Base-by-base conservation (phyloP, 2,329 filamentous ascomycete genomes). In the Fusarium drepaniforme region DNA sequence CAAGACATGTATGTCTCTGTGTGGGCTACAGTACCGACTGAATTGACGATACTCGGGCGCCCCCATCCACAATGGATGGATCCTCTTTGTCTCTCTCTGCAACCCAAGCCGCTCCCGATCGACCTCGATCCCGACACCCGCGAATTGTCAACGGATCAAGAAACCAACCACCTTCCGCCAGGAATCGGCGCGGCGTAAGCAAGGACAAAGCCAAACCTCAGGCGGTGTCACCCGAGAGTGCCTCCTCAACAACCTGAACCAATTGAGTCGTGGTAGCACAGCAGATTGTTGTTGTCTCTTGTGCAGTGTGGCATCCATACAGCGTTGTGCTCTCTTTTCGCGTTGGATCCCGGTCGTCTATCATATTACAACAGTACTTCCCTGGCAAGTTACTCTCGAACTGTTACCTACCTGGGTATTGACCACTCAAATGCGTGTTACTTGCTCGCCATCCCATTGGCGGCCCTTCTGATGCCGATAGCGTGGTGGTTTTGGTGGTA, bases 401-500 rank as follows among this genome's bases (percentile, higher is more conserved):
- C 49, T 30, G 16, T 15, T 35, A 35, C 33, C 33, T 35, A 35
- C 33, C 42, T 15, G 42, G 42, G 42, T 15, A 53, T 18, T 46
- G 28, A 18, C 60, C 35, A 46, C 37, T 38, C 53, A 64, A 60
- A 66, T 66, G 67, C 74, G 74, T 76, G 76, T 73, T 77, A 73
- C 72, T 66, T 67, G 37, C 64, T 38, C 53, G 65, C 37, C 35
- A 64, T 66, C 67, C 46, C 66, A 78, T 78, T 78, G 76, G 76
- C 70, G 73, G 73, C 33, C 62, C 64, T 69, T 40, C 40, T 58
- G 49, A 64, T 35, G 15, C 64, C 68, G 72, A 73, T 69, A 25
- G 51, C 62, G 64, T 71, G 62, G 44, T 66, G 42, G 51, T 67
- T 40, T 64, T 40, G 44, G 42, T 49, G 63, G 74, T 77, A 71